Percentiles rank a stretch among this genome's conserved stretches.
Conservation (phyloP, 2,329 filamentous ascomycete genomes). For the Rutstroemia sp. region DNA sequence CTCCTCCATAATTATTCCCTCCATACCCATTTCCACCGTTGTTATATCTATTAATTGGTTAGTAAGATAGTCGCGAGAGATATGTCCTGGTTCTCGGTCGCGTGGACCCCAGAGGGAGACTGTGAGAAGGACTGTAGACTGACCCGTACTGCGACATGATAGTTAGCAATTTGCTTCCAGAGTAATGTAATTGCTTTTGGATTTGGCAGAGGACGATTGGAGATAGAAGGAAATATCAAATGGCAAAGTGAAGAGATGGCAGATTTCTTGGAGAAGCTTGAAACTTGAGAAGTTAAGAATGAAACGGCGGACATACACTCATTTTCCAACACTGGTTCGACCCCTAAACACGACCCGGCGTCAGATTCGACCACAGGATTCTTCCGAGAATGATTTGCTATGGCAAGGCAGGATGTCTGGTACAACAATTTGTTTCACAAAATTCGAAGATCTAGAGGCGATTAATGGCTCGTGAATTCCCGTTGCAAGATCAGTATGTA, state of each 20-base stretch:
- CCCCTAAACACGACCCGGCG: slow-evolving; percentile 3
- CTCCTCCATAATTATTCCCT: slow-evolving; percentile 53
- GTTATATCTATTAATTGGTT: not conserved
- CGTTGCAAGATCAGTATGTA: too few relatives aligned
- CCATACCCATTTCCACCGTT: not conserved
- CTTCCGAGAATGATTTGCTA: too few relatives aligned
- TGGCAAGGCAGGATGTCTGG: too few relatives aligned
- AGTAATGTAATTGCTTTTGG: not conserved
- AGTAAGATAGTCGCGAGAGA: not conserved
- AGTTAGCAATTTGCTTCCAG: slow-evolving; percentile 15
- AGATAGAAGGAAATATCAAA: not conserved
- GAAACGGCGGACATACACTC: slow-evolving; percentile 27
- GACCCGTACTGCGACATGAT: slow-evolving; percentile 29
- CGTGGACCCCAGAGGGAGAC: not conserved
- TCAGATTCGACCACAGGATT: too few relatives aligned
- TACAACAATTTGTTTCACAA: too few relatives aligned
- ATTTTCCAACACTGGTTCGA: slow-evolving; percentile 14
- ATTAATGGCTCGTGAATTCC: too few relatives aligned
- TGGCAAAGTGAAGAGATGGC: not conserved
- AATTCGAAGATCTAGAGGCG: too few relatives aligned
- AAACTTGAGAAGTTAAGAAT: slow-evolving; percentile 16
- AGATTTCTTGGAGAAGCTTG: not conserved
- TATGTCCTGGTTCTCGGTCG: not conserved
- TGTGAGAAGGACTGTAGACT: slow-evolving; percentile 16
- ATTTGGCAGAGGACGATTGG: not conserved